Evolutionary conservation across 2,329 filamentous ascomycete species (phyloP).

Genomic region (Pyrenophora tritici-repentis): DNA sequence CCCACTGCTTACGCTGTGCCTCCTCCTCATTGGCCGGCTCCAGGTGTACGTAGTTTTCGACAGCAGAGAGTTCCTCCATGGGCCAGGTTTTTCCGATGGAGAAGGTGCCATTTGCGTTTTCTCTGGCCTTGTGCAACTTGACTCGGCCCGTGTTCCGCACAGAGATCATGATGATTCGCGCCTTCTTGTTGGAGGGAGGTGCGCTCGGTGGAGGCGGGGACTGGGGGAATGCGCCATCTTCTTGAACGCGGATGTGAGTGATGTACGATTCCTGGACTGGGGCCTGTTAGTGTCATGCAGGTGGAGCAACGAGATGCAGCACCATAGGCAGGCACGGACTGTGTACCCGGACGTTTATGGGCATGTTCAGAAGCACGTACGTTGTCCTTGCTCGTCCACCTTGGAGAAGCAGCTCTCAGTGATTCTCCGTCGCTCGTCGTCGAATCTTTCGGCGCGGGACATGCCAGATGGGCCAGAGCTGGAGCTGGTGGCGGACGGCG

Average conservation of each 20-base stretch:
- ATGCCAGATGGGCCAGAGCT: conserved; percentile 34
- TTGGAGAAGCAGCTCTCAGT: conserved; percentile 94
- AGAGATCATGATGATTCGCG: conserved; percentile 87
- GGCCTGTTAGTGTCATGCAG: conserved; percentile 13
- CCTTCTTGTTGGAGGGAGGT: conserved; percentile 77
- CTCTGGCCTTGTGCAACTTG: conserved; percentile 93
- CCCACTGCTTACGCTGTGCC: conserved; percentile 72
- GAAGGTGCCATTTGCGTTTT: conserved; percentile 91
- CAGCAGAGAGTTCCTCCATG: conserved; percentile 81
- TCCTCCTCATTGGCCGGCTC: conserved; percentile 63
- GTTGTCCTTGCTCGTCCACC: conserved; percentile 81
- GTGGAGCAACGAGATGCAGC: neutral
- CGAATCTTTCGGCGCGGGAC: conserved; percentile 79
- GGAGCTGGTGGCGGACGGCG: conserved; percentile 34
- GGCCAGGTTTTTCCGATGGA: conserved; percentile 99
- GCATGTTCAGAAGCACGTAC: conserved; percentile 58
- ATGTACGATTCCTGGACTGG: conserved; percentile 91
- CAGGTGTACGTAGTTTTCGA: conserved; percentile 78
- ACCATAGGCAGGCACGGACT: neutral
- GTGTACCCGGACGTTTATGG: neutral
- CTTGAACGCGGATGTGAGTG: conserved; percentile 89
- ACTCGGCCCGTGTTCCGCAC: conserved; percentile 92
- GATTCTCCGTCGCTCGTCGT: conserved; percentile 95
- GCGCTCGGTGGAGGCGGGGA: conserved; percentile 80
- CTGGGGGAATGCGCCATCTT: conserved; percentile 83